phyloP scores from a whole-genome alignment of 2,329 filamentous ascomycete genomes.

The Herpomyces periplanetae region DNA sequence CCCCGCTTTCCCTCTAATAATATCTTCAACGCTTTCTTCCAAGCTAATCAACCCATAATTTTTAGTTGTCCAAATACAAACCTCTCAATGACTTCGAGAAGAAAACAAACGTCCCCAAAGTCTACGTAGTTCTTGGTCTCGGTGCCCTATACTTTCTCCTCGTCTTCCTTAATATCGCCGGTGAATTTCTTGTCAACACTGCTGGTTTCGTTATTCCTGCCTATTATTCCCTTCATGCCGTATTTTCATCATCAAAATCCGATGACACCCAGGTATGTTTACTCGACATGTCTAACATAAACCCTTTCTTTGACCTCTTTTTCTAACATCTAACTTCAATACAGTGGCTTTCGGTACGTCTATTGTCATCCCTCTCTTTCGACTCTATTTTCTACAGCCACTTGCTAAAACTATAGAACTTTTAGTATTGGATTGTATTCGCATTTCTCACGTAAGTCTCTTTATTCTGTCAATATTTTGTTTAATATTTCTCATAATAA shows the following conservation, averaged over 20 bases:
- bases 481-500: constrained; percentile 2
- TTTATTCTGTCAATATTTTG: constrained; percentile 1
- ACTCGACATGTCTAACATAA: constrained; percentile 1
- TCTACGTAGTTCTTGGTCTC: constrained; percentile 37
- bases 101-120: constrained; percentile 44
- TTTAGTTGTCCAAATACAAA: constrained; percentile 48
- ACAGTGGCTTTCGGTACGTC: constrained; percentile 20
- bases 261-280: constrained; percentile 41
- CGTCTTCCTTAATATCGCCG: constrained; percentile 66
- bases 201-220: constrained; percentile 45
- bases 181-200: constrained; percentile 52
- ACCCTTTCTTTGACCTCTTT: constrained; percentile 1
- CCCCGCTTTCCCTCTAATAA: constrained; percentile 1
- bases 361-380: constrained; percentile 1
- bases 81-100: constrained; percentile 50
- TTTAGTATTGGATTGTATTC: constrained; percentile 50
- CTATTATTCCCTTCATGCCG: constrained; percentile 42
- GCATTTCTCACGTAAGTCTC: constrained; percentile 25
- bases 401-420: constrained; percentile 3
- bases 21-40: constrained; percentile 3
- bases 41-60: constrained; percentile 2
- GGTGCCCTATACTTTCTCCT: constrained; percentile 53
- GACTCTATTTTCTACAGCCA: not conserved
- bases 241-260: constrained; percentile 26
- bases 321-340: constrained; percentile 7